Percentiles rank a stretch among this genome's conserved stretches.
Evolutionary conservation across 768 basidiomycete genomes (phyloP).

Genomic region (Mycena capillaripes): DNA sequence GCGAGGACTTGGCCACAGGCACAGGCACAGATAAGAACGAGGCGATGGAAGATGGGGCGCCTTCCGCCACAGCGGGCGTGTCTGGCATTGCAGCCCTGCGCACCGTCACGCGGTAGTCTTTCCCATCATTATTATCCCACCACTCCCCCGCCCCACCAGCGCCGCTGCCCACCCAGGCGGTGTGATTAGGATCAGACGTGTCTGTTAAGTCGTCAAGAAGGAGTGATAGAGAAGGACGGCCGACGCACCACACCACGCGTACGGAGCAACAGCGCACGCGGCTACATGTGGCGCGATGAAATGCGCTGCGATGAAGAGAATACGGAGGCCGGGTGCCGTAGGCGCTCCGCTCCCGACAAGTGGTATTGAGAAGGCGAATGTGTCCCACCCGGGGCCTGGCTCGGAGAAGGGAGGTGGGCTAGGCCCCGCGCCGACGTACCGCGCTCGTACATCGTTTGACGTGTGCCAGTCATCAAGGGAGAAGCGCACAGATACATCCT

Average conservation of each 20-base stretch:
- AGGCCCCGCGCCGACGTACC: constrained; percentile 53
- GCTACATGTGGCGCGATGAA: constrained; percentile 46
- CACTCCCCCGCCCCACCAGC: constrained; percentile 67
- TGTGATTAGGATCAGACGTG: background rate
- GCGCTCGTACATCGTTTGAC: constrained; percentile 82
- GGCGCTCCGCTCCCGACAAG: constrained; percentile 75
- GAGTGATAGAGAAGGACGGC: background rate
- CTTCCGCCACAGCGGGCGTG: too few relatives aligned
- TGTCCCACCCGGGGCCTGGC: constrained; percentile 60
- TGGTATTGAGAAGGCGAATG: constrained; percentile 72
- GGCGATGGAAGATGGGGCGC: too few relatives aligned
- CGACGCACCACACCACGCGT: constrained; percentile 26
- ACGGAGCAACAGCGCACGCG: constrained; percentile 17
- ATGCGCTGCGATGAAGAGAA: constrained; percentile 74
- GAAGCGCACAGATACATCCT: constrained; percentile 87
- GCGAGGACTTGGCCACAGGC: too few relatives aligned
- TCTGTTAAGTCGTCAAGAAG: too few relatives aligned
- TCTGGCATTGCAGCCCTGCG: constrained; percentile 30
- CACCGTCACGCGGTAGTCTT: constrained; percentile 87
- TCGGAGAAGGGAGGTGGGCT: background rate
- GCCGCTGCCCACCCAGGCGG: constrained; percentile 28
- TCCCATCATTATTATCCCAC: constrained; percentile 92
- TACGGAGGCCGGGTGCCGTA: constrained; percentile 59
- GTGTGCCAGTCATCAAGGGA: constrained; percentile 97
- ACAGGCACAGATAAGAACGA: too few relatives aligned